These are phyloP conservation scores for Candida xyloterini DNA, from an alignment of 805 yeast species.

Conservation along the genomic window DNA sequence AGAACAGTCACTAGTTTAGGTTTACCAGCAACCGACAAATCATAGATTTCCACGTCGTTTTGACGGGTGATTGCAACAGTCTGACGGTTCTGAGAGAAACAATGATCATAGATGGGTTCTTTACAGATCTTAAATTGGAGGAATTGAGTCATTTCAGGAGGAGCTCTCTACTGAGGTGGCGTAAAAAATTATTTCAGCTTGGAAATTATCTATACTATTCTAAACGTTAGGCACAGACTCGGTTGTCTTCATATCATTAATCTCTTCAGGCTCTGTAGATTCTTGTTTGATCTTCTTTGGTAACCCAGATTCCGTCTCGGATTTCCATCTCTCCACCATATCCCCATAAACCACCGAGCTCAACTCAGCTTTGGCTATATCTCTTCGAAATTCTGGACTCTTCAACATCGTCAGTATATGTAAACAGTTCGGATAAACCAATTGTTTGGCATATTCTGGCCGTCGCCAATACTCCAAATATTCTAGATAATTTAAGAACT, in stretches of 20 bases:
- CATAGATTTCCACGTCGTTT: constrained; percentile 71
- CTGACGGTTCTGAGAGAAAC: constrained; percentile 66
- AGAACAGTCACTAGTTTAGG: constrained; percentile 67
- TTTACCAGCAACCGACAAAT: constrained; percentile 45
- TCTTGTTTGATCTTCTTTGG: neutral
- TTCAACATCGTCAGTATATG: constrained; percentile 69
- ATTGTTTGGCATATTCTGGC: constrained; percentile 65
- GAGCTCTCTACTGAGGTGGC: constrained; percentile 34
- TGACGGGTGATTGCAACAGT: constrained; percentile 80
- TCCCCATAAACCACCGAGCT: constrained; percentile 64
- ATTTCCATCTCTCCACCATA: constrained; percentile 71
- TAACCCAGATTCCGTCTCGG: neutral
- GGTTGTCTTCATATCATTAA: neutral
- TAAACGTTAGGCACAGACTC: neutral
- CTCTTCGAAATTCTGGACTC: constrained; percentile 49
- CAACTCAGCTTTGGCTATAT: constrained; percentile 54
- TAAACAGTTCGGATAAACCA: constrained; percentile 84
- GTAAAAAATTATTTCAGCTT: neutral
- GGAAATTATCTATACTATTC: neutral
- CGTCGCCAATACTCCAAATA: constrained; percentile 85
- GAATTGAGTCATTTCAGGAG: constrained; percentile 32
- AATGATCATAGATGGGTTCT: constrained; percentile 87
- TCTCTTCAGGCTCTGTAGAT: neutral
- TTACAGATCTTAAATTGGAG: constrained; percentile 66
- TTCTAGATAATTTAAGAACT: constrained; percentile 69